These are phyloP conservation scores for Gynostemma pentaphyllum DNA, from an alignment of 306 rosid species.

Conservation along the genomic window DNA sequence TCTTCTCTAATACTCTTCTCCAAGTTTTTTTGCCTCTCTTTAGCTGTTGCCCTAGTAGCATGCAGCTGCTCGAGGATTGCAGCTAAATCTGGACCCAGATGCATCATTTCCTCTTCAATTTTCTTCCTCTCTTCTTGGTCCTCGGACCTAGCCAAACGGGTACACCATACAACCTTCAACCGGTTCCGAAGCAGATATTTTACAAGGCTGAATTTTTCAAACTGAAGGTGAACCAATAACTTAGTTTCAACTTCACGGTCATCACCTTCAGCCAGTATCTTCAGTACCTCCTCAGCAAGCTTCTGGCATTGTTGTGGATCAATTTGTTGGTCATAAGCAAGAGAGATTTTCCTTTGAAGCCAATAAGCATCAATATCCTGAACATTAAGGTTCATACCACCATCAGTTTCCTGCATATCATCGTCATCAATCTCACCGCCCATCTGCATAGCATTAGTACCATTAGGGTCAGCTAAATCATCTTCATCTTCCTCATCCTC, in stretches of 20 bases:
- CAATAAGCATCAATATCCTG: constrained; percentile 96
- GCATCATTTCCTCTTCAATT: constrained; percentile 87
- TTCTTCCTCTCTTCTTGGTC: constrained; percentile 70
- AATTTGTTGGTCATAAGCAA: constrained; percentile 72
- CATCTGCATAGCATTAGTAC: constrained; percentile 74
- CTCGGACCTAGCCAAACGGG: constrained; percentile 76
- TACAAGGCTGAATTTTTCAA: constrained; percentile 62
- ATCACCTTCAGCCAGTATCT: constrained; percentile 72
- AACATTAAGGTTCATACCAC: constrained; percentile 74
- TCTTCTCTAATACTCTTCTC: constrained; percentile 92
- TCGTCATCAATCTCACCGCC: constrained; percentile 90
- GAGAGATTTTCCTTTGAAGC: constrained; percentile 96
- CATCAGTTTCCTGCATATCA: constrained; percentile 71
- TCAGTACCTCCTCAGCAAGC: constrained; percentile 76
- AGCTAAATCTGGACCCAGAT: constrained; percentile 49
- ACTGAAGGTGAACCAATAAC: constrained; percentile 51
- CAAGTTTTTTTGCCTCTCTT: constrained; percentile 82
- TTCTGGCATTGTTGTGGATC: constrained; percentile 87
- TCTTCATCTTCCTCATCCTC: constrained; percentile 89
- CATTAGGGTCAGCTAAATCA: constrained; percentile 48
- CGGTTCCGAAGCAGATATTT: constrained; percentile 61
- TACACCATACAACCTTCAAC: constrained; percentile 84
- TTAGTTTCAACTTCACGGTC: constrained; percentile 72
- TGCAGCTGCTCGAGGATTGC: constrained; percentile 83
- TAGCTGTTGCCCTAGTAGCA: constrained; percentile 77